Evolutionary conservation across 2,329 filamentous ascomycete species (phyloP), one percentile per base, ranked within the genome.

Genomic region (Xenosphaeropsis pyriputrescens): DNA sequence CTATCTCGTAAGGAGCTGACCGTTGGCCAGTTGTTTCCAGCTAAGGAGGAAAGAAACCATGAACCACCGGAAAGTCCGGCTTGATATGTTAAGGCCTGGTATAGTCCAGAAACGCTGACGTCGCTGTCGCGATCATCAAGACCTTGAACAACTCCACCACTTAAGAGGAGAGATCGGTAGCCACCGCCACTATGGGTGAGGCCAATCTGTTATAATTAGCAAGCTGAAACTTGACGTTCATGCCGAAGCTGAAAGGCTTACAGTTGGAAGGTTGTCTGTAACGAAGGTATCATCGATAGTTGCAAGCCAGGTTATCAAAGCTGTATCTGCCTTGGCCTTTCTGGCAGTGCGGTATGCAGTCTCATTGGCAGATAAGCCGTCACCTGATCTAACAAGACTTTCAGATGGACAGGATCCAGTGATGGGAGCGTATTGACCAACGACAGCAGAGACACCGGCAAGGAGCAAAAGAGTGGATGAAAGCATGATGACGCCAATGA

Each of bases 1-100:
- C 50, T 53, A 13, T 56, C 48, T 18, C 53, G 48, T 5, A 68
- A 48, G 19, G 50, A 52, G 4, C 55, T 57, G 36, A 67, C 54
- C 2, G 62, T 65, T 2, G 62, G 60, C 47, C 59, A 65, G 42
- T 65, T 61, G 48, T 65, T 65, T 6, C 60, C 63, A 9, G 57
- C 55, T 14, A 66, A 38, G 2, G 62, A 63, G 3, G 58, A 58
- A 1, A 66, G 45, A n/a, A 67, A 50, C 64, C 63, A 67, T 2
- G 51, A 47, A 30, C 64, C 64, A 18, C 62, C 61, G n/a, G 62
- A 65, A 3, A 67, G 51, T 7, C 58, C 64, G 34, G 58, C 49
- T 32, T 66, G 56, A 43, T 68, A 67, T 3, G 62, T 64, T 9
- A 65, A 35, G 5, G 52, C 57, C 47, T 68, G 64, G 38, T 57